Base-by-base conservation (phyloP, 2,329 filamentous ascomycete genomes). In the Claviceps capensis region DNA sequence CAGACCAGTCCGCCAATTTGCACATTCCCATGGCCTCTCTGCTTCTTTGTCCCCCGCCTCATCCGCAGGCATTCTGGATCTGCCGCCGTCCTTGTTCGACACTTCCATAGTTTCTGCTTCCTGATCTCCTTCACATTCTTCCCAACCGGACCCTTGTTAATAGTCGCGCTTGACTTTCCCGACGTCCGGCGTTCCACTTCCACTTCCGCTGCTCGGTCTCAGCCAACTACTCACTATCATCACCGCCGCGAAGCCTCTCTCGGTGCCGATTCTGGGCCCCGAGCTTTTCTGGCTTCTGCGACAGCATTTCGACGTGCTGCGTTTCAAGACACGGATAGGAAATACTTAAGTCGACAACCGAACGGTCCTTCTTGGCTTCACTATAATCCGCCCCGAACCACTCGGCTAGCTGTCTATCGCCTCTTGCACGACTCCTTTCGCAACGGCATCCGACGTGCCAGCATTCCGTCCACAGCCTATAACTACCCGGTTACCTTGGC, bases 401-500 rank as follows among this genome's bases (percentile, higher is more conserved):
- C 11, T 40, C n/a, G 34, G 30, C 37, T 22, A n/a, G 14, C 19
- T 14, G 8, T 19, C 22, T 40, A 26, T 30, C 42, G 17, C 11
- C 22, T 11, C 22, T 50, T 22, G 34, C 23, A 37, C 48, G 8
- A 41, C 22, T 14, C 7, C 22, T 6, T 22, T 5, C 36, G 4
- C 13, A n/a, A 13, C 34, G 36, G 43, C 48, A 38, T 34, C 41
- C 45, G 36, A 50, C 40, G 37, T 48, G 19, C 17, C 51, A 41
- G 51, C 51, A 43, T 50, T 53, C 40, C 51, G 44, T 48, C 36
- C 47, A 34, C 53, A 43, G 42, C 42, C 50, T 53, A 44, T 40
- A 49, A 34, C 23, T 45, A 46, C 41, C 44, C 50, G 34, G 49
- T 54, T 52, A 53, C 54, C 53, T 54, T 49, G 57, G 48, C 52